Evolutionary conservation across 805 yeast species (phyloP).

Genomic region (Candida ortonii): DNA sequence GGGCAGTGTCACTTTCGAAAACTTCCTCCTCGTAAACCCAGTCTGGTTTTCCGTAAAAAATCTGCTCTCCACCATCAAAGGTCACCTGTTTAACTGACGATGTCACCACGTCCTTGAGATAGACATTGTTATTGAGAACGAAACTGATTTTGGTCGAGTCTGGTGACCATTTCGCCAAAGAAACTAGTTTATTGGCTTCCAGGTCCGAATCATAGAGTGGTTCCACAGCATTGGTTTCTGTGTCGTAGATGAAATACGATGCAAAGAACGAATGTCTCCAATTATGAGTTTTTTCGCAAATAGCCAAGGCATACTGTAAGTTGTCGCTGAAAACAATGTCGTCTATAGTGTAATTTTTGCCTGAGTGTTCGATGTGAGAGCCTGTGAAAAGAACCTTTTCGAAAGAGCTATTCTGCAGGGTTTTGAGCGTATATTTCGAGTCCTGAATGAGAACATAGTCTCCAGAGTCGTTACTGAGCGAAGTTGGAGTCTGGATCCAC

Average conservation of each 20-base stretch:
- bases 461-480: conserved; percentile 57
- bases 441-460: conserved; percentile 53
- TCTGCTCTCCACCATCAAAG: conserved; percentile 61
- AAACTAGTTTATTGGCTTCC: conserved; percentile 28
- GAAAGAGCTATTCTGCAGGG: conserved; percentile 43
- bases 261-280: conserved; percentile 75
- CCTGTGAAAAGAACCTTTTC: conserved; percentile 49
- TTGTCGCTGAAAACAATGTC: conserved; percentile 65
- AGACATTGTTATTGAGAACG: conserved; percentile 70
- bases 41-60: conserved; percentile 87
- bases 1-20: conserved; percentile 59
- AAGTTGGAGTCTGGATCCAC: conserved; percentile 61
- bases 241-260: conserved; percentile 58
- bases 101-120: conserved; percentile 39
- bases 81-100: conserved; percentile 47
- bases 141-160: conserved; percentile 62
- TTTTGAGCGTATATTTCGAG: conserved; percentile 54
- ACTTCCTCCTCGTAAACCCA: conserved; percentile 97
- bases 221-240: conserved; percentile 30
- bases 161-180: conserved; percentile 72
- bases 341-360: conserved; percentile 45
- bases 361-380: conserved; percentile 40
- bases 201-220: conserved; percentile 23
- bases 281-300: conserved; percentile 58
- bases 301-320: conserved; percentile 53